Evolutionary conservation across 2,329 filamentous ascomycete species (phyloP).

Genomic region (Coniochaeta prunicola): DNA sequence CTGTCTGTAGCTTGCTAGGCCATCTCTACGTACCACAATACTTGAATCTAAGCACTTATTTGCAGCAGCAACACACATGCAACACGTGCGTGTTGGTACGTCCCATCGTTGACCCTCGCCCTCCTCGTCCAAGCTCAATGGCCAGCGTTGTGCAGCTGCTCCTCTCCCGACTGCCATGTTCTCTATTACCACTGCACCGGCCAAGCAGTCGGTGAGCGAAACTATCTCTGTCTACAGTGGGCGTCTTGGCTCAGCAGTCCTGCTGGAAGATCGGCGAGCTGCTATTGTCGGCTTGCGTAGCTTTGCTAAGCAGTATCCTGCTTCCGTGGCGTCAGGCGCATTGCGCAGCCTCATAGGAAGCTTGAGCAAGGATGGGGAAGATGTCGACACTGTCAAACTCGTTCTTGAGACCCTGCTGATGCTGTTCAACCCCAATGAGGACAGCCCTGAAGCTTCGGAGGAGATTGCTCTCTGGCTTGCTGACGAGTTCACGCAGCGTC

Average conservation of each 20-base stretch:
- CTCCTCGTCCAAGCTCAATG: slow-evolving; percentile 14
- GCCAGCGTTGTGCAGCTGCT: slow-evolving; percentile 17
- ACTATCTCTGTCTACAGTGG: slow-evolving; percentile 87
- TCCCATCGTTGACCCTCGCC: too few relatives aligned
- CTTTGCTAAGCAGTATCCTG: slow-evolving; percentile 94
- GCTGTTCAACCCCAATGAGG: slow-evolving; percentile 69
- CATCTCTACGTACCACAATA: too few relatives aligned
- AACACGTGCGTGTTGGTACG: too few relatives aligned
- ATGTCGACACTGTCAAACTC: slow-evolving; percentile 93
- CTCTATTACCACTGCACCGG: slow-evolving; percentile 63
- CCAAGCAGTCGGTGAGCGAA: slow-evolving; percentile 91
- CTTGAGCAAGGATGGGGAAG: slow-evolving; percentile 79
- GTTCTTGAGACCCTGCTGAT: slow-evolving; percentile 92
- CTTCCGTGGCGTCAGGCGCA: slow-evolving; percentile 91
- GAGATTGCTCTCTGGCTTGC: slow-evolving; percentile 95
- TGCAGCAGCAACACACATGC: too few relatives aligned
- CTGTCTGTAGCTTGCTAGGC: background rate
- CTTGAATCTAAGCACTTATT: too few relatives aligned
- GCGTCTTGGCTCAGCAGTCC: slow-evolving; percentile 78
- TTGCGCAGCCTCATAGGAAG: slow-evolving; percentile 80
- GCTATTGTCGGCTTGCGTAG: slow-evolving; percentile 89
- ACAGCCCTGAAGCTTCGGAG: slow-evolving; percentile 86
- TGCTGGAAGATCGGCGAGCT: slow-evolving; percentile 89
- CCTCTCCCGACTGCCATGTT: slow-evolving; percentile 42
- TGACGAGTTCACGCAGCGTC: slow-evolving; percentile 94